A percentile compares a stretch with the other conserved stretches of the same genome.
These are phyloP conservation scores for Starmerella stigmatis DNA, from an alignment of 805 yeast species.

Conservation along the genomic window DNA sequence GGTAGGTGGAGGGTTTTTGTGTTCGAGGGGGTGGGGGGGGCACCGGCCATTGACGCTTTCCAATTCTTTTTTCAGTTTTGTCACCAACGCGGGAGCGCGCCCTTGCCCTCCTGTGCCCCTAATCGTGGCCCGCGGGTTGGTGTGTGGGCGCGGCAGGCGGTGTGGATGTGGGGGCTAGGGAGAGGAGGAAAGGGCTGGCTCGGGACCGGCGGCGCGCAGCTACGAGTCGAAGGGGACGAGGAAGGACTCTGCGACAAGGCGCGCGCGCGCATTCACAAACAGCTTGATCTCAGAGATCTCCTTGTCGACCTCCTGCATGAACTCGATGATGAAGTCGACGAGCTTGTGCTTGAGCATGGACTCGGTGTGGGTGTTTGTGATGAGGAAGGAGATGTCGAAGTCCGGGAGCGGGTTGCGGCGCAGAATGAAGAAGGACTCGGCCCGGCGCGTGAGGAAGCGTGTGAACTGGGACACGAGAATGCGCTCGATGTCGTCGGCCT, in stretches of 20 bases:
- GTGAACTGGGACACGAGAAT: conserved; percentile 92
- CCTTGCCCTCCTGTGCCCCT: too few species aligned
- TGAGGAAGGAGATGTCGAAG: conserved; percentile 83
- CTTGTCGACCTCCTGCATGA: conserved; percentile 98
- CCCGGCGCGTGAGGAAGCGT: conserved; percentile 85
- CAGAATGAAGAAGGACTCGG: conserved; percentile 83
- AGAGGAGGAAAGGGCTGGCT: too few species aligned
- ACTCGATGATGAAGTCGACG: conserved; percentile 93
- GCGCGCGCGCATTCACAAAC: conserved; percentile 92
- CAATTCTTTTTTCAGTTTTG: too few species aligned
- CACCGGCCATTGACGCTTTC: too few species aligned
- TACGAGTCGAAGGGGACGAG: conserved; percentile 69
- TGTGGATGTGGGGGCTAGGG: too few species aligned
- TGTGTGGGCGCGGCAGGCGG: too few species aligned
- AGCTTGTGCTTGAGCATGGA: conserved; percentile 89
- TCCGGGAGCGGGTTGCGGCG: conserved; percentile 86
- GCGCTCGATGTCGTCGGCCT: conserved; percentile 93
- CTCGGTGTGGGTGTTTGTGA: conserved; percentile 91
- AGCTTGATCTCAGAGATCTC: conserved; percentile 97
- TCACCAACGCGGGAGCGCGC: too few species aligned
- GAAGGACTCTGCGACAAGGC: conserved; percentile 95
- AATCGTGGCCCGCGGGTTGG: too few species aligned
- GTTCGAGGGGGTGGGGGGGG: too few species aligned
- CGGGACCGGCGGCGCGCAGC: not conserved
- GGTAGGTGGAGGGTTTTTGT: too few species aligned